Percentiles rank a stretch among this genome's conserved stretches.
Evolutionary conservation across 2,329 filamentous ascomycete species (phyloP).

Genomic region (Botrytis sinoallii): DNA sequence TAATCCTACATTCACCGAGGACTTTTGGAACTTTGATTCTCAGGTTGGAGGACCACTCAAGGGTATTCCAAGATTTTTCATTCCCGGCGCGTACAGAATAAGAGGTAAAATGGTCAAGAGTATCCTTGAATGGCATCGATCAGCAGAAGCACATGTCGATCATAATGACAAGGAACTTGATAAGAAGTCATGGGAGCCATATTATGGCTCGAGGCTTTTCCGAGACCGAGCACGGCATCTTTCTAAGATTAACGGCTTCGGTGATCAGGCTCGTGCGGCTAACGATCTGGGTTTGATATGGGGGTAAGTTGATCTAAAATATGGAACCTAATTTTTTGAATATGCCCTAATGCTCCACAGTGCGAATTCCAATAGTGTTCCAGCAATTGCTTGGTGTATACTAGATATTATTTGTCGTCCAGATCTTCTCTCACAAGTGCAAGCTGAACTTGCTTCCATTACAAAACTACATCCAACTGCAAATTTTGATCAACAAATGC

Average conservation of each 20-base stretch:
- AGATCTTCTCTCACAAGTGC: slow-evolving; percentile 26
- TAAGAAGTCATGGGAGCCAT: slow-evolving; percentile 33
- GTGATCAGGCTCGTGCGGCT: slow-evolving; percentile 22
- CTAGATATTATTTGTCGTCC: slow-evolving; percentile 30
- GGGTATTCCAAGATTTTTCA: slow-evolving; percentile 32
- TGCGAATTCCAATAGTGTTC: slow-evolving; percentile 33
- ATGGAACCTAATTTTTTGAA: background rate
- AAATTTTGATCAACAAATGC: background rate
- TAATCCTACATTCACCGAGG: slow-evolving; percentile 29
- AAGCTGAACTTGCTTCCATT: slow-evolving; percentile 27
- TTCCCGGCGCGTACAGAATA: slow-evolving; percentile 26
- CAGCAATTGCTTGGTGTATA: slow-evolving; percentile 32
- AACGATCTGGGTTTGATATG: slow-evolving; percentile 30
- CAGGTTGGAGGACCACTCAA: slow-evolving; percentile 28
- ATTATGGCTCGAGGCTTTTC: slow-evolving; percentile 36
- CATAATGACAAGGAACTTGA: slow-evolving; percentile 22
- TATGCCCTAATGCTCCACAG: slow-evolving; percentile 21
- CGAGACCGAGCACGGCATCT: slow-evolving; percentile 24
- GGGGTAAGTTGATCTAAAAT: slow-evolving; percentile 23
- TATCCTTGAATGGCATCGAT: slow-evolving; percentile 33
- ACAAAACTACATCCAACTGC: background rate
- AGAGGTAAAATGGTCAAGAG: slow-evolving; percentile 30
- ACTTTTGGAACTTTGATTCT: slow-evolving; percentile 37
- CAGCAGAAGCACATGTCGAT: slow-evolving; percentile 25
- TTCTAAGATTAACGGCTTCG: slow-evolving; percentile 18